Evolutionary conservation across 2,329 filamentous ascomycete genomes (phyloP), one percentile per base, ranked within the genome.

Genomic region (Exophiala dermatitidis): DNA sequence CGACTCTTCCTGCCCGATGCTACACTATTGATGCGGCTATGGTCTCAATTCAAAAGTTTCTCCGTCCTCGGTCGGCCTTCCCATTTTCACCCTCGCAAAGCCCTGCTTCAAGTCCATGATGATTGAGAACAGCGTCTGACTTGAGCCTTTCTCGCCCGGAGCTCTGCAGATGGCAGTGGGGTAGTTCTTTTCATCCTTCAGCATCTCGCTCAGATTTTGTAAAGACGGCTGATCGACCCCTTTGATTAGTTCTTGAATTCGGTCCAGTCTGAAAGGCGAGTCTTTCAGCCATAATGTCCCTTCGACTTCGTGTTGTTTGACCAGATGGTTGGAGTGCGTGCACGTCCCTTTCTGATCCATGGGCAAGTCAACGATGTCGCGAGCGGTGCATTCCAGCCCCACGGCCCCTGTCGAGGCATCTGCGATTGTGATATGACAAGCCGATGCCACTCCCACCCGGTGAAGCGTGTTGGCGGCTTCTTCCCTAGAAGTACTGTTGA

Each of bases 351-450:
- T 48, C 12, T 52, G 46, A 32, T 59, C 52, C 56, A 57, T 56
- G 40, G 57, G 48, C 47, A 62, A 52, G 31, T 60, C 56, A 8
- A 64, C 60, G 38, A 67, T 59, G 50, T 67, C 66, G 2, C 56
- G 41, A 40, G 56, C 53, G n/a, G 62, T 66, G 45, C 73, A 80
- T 60, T 82, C 79, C 4, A 81, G 58, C 0, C 79, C 78, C 3
- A 75, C 60, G 0, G 71, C 70, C 0, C 72, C 73, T 0, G 62
- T 67, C 3, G 57, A 55, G 12, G 65, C 57, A 62, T 82, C 79
- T 0, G 73, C 78, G 36, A 82, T 65, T 0, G 79, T 65, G 56
- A 82, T 80, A 57, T 81, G 77, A 48, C 76, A 78, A 2, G 77
- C 71, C 4, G 71, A 70, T 0, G 79, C 78, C 43, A 82, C 72